phyloP scores from a whole-genome alignment of 768 basidiomycete species.

The Melanogaster broomeanus region DNA sequence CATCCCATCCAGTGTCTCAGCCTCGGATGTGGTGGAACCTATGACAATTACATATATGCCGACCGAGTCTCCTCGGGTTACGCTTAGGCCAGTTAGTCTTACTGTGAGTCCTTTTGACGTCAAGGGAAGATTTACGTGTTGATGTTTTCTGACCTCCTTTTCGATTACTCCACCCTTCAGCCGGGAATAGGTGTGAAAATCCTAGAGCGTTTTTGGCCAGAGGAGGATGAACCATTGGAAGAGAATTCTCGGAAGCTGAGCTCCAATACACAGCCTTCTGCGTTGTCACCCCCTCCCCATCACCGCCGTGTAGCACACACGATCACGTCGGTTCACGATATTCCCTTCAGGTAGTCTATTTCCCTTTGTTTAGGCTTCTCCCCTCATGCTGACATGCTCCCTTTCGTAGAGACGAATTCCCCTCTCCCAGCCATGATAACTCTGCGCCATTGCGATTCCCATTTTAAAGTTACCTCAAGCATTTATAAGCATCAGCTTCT shows the following conservation, averaged over 20 bases:
- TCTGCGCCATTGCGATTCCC: conserved; percentile 27
- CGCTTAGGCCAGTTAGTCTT: not conserved
- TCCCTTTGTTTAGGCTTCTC: not conserved
- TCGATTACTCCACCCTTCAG: conserved; percentile 12
- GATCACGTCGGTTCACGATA: conserved; percentile 6
- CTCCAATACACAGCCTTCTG: conserved; percentile 13
- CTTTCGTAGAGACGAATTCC: conserved; percentile 15
- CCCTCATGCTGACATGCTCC: not conserved
- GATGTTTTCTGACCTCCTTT: conserved; percentile 6
- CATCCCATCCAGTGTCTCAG: conserved; percentile 2
- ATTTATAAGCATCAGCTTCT: not conserved
- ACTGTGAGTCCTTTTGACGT: conserved; percentile 17
- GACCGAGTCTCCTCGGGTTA: not conserved
- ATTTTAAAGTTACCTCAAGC: conserved; percentile 19
- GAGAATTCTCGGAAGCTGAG: conserved; percentile 13
- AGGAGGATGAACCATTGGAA: conserved; percentile 26
- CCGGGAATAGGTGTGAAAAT: conserved; percentile 30
- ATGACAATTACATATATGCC: conserved; percentile 8
- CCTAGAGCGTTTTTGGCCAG: conserved; percentile 32
- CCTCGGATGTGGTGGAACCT: conserved; percentile 24
- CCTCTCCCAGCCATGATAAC: conserved; percentile 12
- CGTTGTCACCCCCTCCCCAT: conserved; percentile 31
- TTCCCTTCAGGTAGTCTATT: conserved; percentile 15
- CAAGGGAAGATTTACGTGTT: not conserved
- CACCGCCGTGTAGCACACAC: conserved; percentile 25